A percentile compares a stretch with the other conserved stretches of the same genome.
Evolutionary conservation across 2,329 filamentous ascomycete genomes (phyloP).

Genomic region (Colletotrichum gigasporum): DNA sequence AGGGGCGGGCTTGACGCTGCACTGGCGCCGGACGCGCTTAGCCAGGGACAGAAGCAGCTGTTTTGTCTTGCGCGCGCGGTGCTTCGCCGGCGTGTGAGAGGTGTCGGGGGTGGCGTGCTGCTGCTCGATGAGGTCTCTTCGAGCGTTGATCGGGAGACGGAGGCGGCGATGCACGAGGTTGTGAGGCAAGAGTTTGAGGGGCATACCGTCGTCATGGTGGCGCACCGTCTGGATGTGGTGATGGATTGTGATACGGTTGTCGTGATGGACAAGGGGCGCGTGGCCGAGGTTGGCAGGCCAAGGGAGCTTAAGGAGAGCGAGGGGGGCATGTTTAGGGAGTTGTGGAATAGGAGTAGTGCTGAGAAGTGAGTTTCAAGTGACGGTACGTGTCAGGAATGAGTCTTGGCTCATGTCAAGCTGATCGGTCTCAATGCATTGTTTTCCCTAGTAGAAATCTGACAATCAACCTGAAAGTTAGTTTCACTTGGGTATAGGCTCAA

Average conservation of each 20-base stretch:
- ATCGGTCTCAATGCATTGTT: too few species aligned
- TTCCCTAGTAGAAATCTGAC: too few species aligned
- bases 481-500: too few species aligned
- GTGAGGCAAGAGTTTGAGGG: slow-evolving; percentile 41
- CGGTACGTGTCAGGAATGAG: neutral
- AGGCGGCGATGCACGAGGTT: slow-evolving; percentile 42
- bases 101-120: slow-evolving; percentile 35
- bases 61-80: slow-evolving; percentile 71
- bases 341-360: slow-evolving; percentile 15
- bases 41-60: slow-evolving; percentile 70
- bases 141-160: slow-evolving; percentile 44
- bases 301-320: neutral
- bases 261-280: slow-evolving; percentile 51
- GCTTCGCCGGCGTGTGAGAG: slow-evolving; percentile 49
- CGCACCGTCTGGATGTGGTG: slow-evolving; percentile 53
- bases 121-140: slow-evolving; percentile 47
- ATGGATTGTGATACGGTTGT: slow-evolving; percentile 55
- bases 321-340: slow-evolving; percentile 5
- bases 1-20: slow-evolving; percentile 44
- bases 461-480: too few species aligned
- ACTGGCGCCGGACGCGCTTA: slow-evolving; percentile 59
- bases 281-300: slow-evolving; percentile 44
- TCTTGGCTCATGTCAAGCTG: neutral
- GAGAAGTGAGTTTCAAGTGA: neutral
- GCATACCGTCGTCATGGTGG: slow-evolving; percentile 58